phyloP scores from a whole-genome alignment of 2,329 filamentous ascomycete genomes.

The Fusarium caatingaense region DNA sequence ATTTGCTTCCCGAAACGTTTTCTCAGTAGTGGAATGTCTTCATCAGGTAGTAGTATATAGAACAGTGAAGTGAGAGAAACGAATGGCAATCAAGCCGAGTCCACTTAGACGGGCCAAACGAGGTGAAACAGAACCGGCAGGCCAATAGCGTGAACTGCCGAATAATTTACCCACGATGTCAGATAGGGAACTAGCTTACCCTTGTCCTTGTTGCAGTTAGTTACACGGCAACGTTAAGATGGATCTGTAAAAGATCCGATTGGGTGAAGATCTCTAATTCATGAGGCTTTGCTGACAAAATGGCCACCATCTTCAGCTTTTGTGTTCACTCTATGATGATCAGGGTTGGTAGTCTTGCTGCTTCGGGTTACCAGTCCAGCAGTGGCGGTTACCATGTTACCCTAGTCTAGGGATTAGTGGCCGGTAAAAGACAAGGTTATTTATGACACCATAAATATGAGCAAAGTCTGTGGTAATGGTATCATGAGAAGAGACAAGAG shows the following conservation, averaged over 20 bases:
- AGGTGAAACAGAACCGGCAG: background rate
- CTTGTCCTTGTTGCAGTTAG: background rate
- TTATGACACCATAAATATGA: background rate
- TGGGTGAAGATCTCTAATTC: background rate
- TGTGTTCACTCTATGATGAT: background rate
- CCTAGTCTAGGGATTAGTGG: background rate
- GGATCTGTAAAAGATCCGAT: background rate
- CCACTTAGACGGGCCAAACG: background rate
- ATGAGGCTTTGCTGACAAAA: constrained; percentile 1
- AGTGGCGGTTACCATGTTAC: background rate
- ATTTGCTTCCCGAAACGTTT: constrained; percentile 12
- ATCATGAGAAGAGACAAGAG: background rate
- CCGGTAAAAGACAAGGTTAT: background rate
- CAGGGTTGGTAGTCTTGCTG: constrained; percentile 2
- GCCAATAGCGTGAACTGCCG: constrained; percentile 8
- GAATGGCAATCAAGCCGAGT: constrained; percentile 3
- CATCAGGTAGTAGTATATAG: constrained; percentile 19
- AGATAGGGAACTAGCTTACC: background rate
- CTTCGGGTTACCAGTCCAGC: constrained; percentile 6
- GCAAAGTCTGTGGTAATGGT: background rate
- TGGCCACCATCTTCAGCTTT: constrained; percentile 2
- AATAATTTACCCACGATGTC: constrained; percentile 32
- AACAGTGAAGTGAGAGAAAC: background rate
- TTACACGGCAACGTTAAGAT: background rate
- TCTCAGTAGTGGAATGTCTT: constrained; percentile 25